Base-by-base conservation (phyloP, 345 rosid genomes). In the Aurinia saxatilis region DNA sequence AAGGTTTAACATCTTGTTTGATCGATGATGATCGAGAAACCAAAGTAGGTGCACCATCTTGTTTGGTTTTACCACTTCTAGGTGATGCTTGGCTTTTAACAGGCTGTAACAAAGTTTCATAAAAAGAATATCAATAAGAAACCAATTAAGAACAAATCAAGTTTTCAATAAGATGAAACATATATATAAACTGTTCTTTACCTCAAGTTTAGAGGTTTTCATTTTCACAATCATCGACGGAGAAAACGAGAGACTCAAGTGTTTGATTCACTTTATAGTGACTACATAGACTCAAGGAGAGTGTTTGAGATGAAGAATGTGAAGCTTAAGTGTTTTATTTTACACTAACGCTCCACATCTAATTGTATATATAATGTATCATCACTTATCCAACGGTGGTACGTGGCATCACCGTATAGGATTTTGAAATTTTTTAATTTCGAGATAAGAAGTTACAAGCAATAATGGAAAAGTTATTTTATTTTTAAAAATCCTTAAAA, bases 11-110 rank as follows among this genome's bases (percentile, higher is more conserved):
- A 7, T 50, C n/a, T n/a, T n/a, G n/a, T n/a, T n/a, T n/a, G n/a
- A n/a, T n/a, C n/a, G n/a, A n/a, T n/a, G n/a, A n/a, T n/a, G n/a
- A n/a, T n/a, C n/a, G n/a, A n/a, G n/a, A n/a, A n/a, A n/a, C n/a
- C n/a, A n/a, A n/a, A n/a, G n/a, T n/a, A n/a, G n/a, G n/a, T n/a
- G n/a, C n/a, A n/a, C n/a, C n/a, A n/a, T n/a, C 30, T 58, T 77
- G 62, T 65, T 72, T 77, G 18, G 52, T 65, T 46, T 61, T 72
- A 39, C 45, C 23, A 44, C 67, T 29, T 72, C 47, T 75, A 18
- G 57, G 18, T 34, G 58, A 54, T 34, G 54, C 59, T 27, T 68
- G 35, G 11, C 72, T 8, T 60, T 73, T 83, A 37, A 56, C 58
- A 42, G 50, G 49, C 80, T 81, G 80, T 49, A 48, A 36, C 42